phyloP scores from a whole-genome alignment of 1,139 yeast genomes.

The Lodderomyces beijingensis region DNA sequence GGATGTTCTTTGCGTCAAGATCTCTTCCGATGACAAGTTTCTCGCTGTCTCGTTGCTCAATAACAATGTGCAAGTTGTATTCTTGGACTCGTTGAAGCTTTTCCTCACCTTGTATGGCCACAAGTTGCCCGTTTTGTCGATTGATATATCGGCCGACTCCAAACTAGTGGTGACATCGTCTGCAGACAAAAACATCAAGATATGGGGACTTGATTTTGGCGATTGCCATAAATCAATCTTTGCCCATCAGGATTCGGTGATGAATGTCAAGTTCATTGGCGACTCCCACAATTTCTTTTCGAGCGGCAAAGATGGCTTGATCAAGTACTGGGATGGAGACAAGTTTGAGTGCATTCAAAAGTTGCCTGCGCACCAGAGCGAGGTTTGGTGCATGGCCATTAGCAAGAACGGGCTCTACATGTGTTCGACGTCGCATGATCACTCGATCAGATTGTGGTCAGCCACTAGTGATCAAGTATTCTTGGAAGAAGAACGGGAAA shows the following conservation, averaged over 20 bases:
- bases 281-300: constrained; percentile 86
- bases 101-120: constrained; percentile 91
- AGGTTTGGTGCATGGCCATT: constrained; percentile 87
- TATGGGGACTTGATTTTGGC: constrained; percentile 98
- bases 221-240: constrained; percentile 96
- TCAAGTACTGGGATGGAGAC: constrained; percentile 98
- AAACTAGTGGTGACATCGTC: constrained; percentile 87
- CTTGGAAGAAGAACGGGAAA: constrained; percentile 92
- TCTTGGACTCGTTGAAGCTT: constrained; percentile 79
- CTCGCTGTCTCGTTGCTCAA: constrained; percentile 85
- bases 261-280: constrained; percentile 82
- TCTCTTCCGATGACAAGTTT: constrained; percentile 77
- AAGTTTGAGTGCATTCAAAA: constrained; percentile 92
- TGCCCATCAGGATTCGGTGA: constrained; percentile 94
- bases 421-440: constrained; percentile 91
- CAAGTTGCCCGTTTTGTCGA: constrained; percentile 84
- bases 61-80: constrained; percentile 90
- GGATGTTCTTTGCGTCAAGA: constrained; percentile 73
- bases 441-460: constrained; percentile 85
- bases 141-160: constrained; percentile 86
- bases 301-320: constrained; percentile 80
- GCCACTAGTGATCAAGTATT: constrained; percentile 93
- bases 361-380: constrained; percentile 82
- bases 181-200: constrained; percentile 94
- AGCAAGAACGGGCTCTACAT: constrained; percentile 69